Evolutionary conservation across 1,284 basidiomycete genomes (phyloP).

Genomic region (Cryptococcus depauperatus): DNA sequence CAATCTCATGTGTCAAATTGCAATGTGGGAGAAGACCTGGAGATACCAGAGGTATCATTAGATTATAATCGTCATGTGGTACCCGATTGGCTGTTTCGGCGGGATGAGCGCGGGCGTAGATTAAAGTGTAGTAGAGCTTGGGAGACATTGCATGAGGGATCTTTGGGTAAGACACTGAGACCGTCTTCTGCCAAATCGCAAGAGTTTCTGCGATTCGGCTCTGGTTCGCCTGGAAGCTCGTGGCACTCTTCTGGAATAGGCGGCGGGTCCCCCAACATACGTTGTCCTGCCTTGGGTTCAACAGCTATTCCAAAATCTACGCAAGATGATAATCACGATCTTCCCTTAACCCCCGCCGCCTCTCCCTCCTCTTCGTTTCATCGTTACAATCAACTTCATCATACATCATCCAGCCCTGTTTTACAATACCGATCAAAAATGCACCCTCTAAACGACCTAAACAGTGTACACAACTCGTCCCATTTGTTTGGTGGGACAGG

Average conservation of each 20-base stretch:
- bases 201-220: slow-evolving; percentile 18
- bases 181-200: slow-evolving; percentile 25
- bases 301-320: slow-evolving; percentile 23
- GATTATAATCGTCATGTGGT: slow-evolving; percentile 93
- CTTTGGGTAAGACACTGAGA: slow-evolving; percentile 13
- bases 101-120: slow-evolving; percentile 15
- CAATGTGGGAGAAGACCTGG: slow-evolving; percentile 48
- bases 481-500: slow-evolving; percentile 69
- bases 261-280: slow-evolving; percentile 19
- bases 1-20: slow-evolving; percentile 23
- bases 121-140: slow-evolving; percentile 25
- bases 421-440: slow-evolving; percentile 16
- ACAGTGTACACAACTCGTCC: slow-evolving; percentile 24
- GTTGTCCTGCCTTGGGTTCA: slow-evolving; percentile 5
- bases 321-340: slow-evolving; percentile 17
- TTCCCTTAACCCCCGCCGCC: slow-evolving; percentile 36
- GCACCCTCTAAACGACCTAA: too few relatives aligned
- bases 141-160: slow-evolving; percentile 17
- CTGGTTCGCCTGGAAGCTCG: slow-evolving; percentile 31
- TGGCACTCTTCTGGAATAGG: slow-evolving; percentile 22
- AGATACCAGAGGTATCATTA: slow-evolving; percentile 79
- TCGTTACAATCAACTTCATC: slow-evolving; percentile 23
- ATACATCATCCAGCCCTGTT: slow-evolving; percentile 36
- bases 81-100: slow-evolving; percentile 74
- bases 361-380: slow-evolving; percentile 26